phyloP scores from a whole-genome alignment of 257 asterid genomes.

The Eucommia ulmoides region DNA sequence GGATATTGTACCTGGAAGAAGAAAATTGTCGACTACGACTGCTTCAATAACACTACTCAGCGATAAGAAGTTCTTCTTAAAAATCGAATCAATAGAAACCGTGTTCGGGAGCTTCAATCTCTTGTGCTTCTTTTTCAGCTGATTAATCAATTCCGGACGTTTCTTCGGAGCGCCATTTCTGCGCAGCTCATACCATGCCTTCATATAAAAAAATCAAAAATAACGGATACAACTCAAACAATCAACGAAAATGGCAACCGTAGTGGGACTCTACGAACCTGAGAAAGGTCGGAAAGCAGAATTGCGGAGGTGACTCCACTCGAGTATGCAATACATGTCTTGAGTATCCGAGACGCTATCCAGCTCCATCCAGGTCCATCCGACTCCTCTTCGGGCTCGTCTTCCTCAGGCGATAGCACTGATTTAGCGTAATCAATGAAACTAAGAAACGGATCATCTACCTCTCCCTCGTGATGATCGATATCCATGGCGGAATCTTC shows the following conservation, averaged over 20 bases:
- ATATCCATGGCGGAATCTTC: constrained; percentile 41
- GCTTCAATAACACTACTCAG: constrained; percentile 84
- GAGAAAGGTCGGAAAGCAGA: constrained; percentile 86
- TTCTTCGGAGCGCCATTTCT: constrained; percentile 67
- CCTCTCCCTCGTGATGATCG: constrained; percentile 21
- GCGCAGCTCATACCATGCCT: constrained; percentile 91
- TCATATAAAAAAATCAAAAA: background rate
- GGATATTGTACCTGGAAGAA: constrained; percentile 96
- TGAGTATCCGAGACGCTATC: constrained; percentile 62
- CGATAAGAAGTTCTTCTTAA: constrained; percentile 68
- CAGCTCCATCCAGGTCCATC: constrained; percentile 77
- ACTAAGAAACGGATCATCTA: constrained; percentile 48
- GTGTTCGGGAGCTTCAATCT: constrained; percentile 62
- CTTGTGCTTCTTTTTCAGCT: constrained; percentile 54
- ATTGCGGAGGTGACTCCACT: constrained; percentile 96
- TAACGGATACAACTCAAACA: background rate
- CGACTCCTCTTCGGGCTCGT: constrained; percentile 26
- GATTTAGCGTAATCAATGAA: constrained; percentile 55
- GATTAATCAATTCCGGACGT: constrained; percentile 48
- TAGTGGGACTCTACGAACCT: constrained; percentile 21
- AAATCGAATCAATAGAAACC: constrained; percentile 67
- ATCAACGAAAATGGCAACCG: background rate
- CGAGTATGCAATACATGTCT: constrained; percentile 61
- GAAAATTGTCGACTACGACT: constrained; percentile 54
- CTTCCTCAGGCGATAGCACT: constrained; percentile 20